Percentiles rank a stretch among this genome's conserved stretches.
Conservation (phyloP, 768 basidiomycete species). For the Tephrocybe sp. region DNA sequence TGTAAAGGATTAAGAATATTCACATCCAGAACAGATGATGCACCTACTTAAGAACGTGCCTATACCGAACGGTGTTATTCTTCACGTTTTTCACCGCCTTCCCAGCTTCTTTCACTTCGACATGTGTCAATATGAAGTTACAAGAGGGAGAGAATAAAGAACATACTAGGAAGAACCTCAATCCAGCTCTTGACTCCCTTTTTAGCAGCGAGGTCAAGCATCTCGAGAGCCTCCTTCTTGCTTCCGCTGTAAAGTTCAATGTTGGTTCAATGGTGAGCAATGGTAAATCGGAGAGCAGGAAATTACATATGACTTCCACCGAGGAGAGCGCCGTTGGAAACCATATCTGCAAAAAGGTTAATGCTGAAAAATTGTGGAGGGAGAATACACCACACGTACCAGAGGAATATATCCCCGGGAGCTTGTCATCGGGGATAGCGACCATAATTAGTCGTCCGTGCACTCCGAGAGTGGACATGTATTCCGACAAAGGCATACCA, state of each 20-base stretch:
- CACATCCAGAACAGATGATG: no score
- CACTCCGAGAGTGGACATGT: constrained; percentile 46
- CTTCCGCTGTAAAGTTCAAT: no score
- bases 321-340: constrained; percentile 23
- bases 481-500: constrained; percentile 29
- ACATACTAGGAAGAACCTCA: constrained; percentile 40
- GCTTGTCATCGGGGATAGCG: constrained; percentile 50
- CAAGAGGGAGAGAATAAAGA: not conserved
- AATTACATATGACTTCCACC: constrained; percentile 31
- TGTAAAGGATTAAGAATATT: no score
- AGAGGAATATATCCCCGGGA: constrained; percentile 35
- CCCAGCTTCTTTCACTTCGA: constrained; percentile 40
- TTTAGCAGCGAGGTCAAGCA: constrained; percentile 58
- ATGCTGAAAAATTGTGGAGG: constrained; percentile 18
- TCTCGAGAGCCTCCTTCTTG: constrained; percentile 56
- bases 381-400: constrained; percentile 21
- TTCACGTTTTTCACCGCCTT: constrained; percentile 50
- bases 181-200: constrained; percentile 52
- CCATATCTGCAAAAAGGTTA: constrained; percentile 18
- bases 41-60: constrained; percentile 45
- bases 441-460: constrained; percentile 59
- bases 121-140: not conserved
- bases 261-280: constrained; percentile 28
- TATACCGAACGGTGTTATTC: constrained; percentile 50
- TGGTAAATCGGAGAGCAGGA: constrained; percentile 7